These are phyloP conservation scores for Sporobolus alterniflorus DNA, from an alignment of 202 grass and related monocot genomes.

Conservation along the genomic window DNA sequence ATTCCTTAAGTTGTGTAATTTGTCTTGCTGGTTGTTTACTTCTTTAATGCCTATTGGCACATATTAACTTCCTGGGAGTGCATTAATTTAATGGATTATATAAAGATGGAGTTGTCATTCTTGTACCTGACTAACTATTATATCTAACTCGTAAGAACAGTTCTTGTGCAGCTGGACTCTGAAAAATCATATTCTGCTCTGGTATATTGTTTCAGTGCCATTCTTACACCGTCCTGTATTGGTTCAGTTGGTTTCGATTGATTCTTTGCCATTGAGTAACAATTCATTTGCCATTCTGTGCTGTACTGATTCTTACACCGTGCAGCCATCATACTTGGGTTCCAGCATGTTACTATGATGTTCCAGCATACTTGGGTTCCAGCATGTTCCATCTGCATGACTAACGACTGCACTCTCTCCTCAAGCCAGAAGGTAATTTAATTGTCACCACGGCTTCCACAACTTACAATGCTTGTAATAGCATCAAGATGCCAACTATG, in stretches of 20 bases:
- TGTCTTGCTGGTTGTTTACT: not conserved
- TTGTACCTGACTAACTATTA: not conserved
- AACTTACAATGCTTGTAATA: not conserved
- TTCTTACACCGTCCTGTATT: too few species aligned
- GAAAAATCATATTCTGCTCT: slow-evolving; percentile 50
- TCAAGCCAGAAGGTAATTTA: not conserved
- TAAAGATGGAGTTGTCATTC: slow-evolving; percentile 2
- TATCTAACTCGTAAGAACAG: not conserved
- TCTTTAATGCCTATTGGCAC: not conserved
- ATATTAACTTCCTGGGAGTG: not conserved
- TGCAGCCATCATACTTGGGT: too few species aligned
- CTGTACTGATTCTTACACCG: too few species aligned
- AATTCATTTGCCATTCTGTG: too few species aligned
- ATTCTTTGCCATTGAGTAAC: too few species aligned
- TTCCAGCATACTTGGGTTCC: too few species aligned
- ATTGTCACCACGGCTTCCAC: not conserved
- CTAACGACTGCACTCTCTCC: not conserved
- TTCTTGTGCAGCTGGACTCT: slow-evolving; percentile 59
- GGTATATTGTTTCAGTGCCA: slow-evolving; percentile 38
- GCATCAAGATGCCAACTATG: not conserved
- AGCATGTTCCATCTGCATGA: too few species aligned
- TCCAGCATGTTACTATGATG: too few species aligned
- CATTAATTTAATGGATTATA: not conserved
- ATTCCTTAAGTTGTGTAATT: not conserved
- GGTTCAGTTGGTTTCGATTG: not conserved